Evolutionary conservation across 116 monocot species (phyloP), one percentile per base, ranked within the genome.

Genomic region (Dioscorea cayenensis): DNA sequence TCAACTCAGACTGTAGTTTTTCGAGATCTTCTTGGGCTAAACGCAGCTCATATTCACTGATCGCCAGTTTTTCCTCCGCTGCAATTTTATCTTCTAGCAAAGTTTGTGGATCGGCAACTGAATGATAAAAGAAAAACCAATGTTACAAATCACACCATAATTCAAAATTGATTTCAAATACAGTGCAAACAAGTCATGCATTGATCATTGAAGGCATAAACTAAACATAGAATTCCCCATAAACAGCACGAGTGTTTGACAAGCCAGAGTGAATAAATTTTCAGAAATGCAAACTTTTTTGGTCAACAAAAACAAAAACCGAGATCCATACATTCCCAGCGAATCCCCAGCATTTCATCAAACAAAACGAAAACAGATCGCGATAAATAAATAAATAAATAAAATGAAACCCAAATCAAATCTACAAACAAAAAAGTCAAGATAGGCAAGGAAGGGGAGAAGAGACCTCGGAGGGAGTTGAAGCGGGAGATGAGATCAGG

Each of bases 81-180:
- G 71, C 51, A 77, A 79, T 78, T 75, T 99, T 99, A 77, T 89
- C 94, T 76, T 99, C 91, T 66, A 94, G 77, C 74, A 99, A 82
- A 68, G 60, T 87, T 74, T 99, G 99, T 73, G 94, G 91, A 77
- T 99, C 99, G 63, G 91, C 89, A 83, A 87, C 99, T 99, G 81
- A 64, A 84, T 70, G 28, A 83, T 36, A 9, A 20, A 43, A 80
- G 22, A 72, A 64, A 38, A 64, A 49, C 16, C 17, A 32, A 62
- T 19, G 37, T 36, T 52, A 52, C 52, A 66, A 43, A 51, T 32
- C 16, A 55, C 16, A 19, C 0, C 17, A 55, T 55, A 16, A 55
- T 18, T 55, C 14, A 55, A 18, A 55, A 43, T 10, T 7, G 8
- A 43, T 3, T 43, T 43, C 43, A 43, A 43, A 43, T 43, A 43